Conservation (phyloP, 495 filamentous ascomycete species). For the Cudoniella acicularis region DNA sequence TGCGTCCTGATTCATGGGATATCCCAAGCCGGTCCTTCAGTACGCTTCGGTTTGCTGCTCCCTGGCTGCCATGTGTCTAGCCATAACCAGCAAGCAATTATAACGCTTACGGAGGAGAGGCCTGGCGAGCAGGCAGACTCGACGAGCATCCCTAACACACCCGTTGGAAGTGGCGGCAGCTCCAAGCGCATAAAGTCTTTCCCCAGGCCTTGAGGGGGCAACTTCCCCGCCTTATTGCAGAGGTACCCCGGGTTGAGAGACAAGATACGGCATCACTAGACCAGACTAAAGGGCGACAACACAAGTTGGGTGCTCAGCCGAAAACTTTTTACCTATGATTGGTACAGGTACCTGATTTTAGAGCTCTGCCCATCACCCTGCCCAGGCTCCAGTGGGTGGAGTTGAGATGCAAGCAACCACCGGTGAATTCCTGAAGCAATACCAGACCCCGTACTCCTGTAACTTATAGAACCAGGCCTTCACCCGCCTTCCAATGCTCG, state of each 20-base stretch:
- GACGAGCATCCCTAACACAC: too few relatives aligned
- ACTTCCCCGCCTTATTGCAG: background rate
- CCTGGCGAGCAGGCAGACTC: too few relatives aligned
- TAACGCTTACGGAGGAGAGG: too few relatives aligned
- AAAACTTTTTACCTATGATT: too few relatives aligned
- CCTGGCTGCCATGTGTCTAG: background rate
- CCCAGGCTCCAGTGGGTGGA: slow-evolving; percentile 3
- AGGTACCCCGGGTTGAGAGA: background rate
- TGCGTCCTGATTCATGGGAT: slow-evolving; percentile 11
- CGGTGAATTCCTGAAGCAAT: slow-evolving; percentile 90
- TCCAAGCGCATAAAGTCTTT: too few relatives aligned
- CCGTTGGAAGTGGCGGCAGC: too few relatives aligned
- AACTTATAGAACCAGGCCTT: background rate
- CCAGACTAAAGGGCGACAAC: background rate
- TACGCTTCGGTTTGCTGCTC: background rate
- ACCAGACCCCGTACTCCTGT: slow-evolving; percentile 27
- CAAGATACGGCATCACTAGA: background rate
- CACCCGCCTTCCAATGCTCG: background rate
- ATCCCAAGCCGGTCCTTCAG: background rate
- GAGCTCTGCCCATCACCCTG: too few relatives aligned
- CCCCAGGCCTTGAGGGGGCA: background rate
- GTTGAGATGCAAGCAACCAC: slow-evolving; percentile 51
- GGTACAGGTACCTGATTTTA: too few relatives aligned
- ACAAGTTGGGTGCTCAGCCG: too few relatives aligned
- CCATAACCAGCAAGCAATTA: background rate